Percentiles rank a stretch among this genome's conserved stretches.
These are phyloP conservation scores for Nicotiana rustica DNA, from an alignment of 305 asterid genomes.

Conservation along the genomic window DNA sequence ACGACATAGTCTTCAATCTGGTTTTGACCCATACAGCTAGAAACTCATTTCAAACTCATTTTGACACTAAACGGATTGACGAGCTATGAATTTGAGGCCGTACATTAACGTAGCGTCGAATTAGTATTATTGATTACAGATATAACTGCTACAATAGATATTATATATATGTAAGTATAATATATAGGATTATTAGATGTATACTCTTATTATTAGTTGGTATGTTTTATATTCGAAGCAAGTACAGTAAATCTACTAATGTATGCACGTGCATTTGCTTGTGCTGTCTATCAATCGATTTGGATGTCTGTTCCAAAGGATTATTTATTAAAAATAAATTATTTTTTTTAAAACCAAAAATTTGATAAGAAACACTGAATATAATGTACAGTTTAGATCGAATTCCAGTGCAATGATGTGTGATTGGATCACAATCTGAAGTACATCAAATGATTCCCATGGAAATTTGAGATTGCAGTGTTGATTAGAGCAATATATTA, in stretches of 20 bases:
- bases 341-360: constrained; percentile 3
- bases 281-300: neutral
- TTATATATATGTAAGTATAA: too few relatives aligned
- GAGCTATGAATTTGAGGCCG: too few relatives aligned
- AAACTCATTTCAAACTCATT: too few relatives aligned
- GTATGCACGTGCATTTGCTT: neutral
- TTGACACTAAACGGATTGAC: too few relatives aligned
- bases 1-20: too few relatives aligned
- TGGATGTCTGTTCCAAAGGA: neutral
- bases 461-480: constrained; percentile 4
- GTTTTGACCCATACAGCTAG: too few relatives aligned
- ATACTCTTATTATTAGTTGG: neutral
- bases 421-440: constrained; percentile 18
- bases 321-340: neutral
- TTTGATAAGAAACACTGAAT: neutral
- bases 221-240: neutral
- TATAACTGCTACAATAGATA: too few relatives aligned
- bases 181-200: too few relatives aligned
- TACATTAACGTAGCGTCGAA: too few relatives aligned
- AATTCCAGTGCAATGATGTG: neutral
- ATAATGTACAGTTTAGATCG: neutral
- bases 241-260: neutral
- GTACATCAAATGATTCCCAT: constrained; percentile 5
- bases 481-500: too few relatives aligned
- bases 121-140: too few relatives aligned